phyloP scores from a whole-genome alignment of 352 stramenopile genomes.

The Phytophthora meadii region DNA sequence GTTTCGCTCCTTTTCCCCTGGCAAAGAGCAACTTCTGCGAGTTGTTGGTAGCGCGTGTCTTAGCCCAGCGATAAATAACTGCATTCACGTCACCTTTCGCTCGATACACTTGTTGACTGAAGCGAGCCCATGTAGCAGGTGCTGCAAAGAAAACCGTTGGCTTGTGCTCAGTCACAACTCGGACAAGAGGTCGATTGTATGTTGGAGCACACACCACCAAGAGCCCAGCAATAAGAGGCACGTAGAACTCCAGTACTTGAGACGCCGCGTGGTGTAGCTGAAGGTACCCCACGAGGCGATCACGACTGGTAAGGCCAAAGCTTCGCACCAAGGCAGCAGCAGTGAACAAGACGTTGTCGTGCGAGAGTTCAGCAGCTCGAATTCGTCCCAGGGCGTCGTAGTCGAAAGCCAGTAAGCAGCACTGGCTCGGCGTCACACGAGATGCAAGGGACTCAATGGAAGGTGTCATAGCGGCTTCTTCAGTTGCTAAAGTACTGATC shows the following conservation, averaged over 20 bases:
- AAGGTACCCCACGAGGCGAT: conserved; percentile 75
- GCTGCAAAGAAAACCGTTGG: conserved; percentile 85
- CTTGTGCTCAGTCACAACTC: conserved; percentile 59
- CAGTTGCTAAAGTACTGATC: conserved; percentile 32
- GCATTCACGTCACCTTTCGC: conserved; percentile 80
- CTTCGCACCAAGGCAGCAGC: conserved; percentile 63
- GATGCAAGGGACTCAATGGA: conserved; percentile 41
- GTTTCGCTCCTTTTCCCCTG: conserved; percentile 38
- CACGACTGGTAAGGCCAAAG: conserved; percentile 55
- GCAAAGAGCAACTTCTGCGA: conserved; percentile 78
- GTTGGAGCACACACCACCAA: conserved; percentile 68
- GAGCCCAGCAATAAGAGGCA: conserved; percentile 69
- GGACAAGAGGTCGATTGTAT: conserved; percentile 50
- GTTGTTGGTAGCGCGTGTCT: conserved; percentile 80
- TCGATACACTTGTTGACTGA: conserved; percentile 74
- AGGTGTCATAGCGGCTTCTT: conserved; percentile 20
- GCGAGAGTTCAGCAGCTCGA: conserved; percentile 65
- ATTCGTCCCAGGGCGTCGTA: conserved; percentile 63
- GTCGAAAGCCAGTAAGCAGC: conserved; percentile 67
- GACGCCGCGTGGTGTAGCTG: conserved; percentile 70
- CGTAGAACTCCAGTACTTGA: conserved; percentile 79
- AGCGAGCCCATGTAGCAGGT: conserved; percentile 72
- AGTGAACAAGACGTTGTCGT: conserved; percentile 89
- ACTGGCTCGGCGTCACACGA: conserved; percentile 47
- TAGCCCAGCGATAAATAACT: conserved; percentile 78